Base-by-base conservation (phyloP, 768 basidiomycete genomes). In the Russula griseocarnosa region DNA sequence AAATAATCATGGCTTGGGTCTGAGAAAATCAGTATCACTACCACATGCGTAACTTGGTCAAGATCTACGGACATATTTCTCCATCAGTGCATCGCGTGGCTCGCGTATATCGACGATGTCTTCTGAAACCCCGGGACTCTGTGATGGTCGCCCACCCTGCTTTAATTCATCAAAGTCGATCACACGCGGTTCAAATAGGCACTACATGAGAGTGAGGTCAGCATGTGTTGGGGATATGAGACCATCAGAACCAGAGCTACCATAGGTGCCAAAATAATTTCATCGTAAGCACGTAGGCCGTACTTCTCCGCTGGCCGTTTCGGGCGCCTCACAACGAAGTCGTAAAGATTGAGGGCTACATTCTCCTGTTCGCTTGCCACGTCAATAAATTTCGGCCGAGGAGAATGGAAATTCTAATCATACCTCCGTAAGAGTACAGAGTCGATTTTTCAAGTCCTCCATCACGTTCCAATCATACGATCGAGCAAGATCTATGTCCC, bases 221-320 rank as follows among this genome's bases (percentile, higher is more conserved):
- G 55, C 30, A 2, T 56, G n/a, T 52, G 47, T 3, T n/a, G n/a
- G 13, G 13, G 10, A 55, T 11, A 38, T 36, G 0, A 47, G 32
- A 16, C 0, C 20, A 60, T 18, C 24, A 49, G 11, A 75, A 82
- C 16, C 20, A 51, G 13, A 75, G 81, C 67, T 70, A 94, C 97
- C 87, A 96, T 92, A 3, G 96, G 92, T 0, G 95, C 94, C 36
- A 98, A 78, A 63, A 97, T 95, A 57, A 91, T 87, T 74, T 99
- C 97, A 72, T 98, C 96, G 71, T 97, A 98, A 2, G 92, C 88
- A 30, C 94, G 86, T 50, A 97, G 77, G 30, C 86, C 88, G 72
- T 94, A 98, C 72, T 97, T 97, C 73, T 90, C 83, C 0, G 94
- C 88, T 16, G 86, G 77, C 58, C 83, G 81, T 42, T 84, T 86